Conservation (phyloP, 2,329 filamentous ascomycete species). For the Penicillium italicum region DNA sequence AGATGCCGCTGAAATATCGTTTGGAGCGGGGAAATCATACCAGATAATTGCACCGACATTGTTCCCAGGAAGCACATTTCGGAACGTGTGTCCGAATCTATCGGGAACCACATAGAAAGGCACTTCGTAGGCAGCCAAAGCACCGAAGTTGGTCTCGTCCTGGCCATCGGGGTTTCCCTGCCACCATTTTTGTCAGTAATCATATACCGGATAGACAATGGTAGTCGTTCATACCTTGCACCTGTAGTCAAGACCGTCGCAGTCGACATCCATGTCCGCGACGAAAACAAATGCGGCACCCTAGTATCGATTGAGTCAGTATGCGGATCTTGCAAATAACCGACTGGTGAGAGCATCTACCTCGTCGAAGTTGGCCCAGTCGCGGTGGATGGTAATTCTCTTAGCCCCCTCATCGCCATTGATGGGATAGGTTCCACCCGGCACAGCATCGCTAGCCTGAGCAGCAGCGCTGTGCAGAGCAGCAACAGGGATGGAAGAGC, state of each 20-base stretch:
- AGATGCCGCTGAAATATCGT: no score
- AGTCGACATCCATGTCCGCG: constrained; percentile 36
- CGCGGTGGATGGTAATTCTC: constrained; percentile 27
- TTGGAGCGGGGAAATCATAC: constrained; percentile 7
- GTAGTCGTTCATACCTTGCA: constrained; percentile 19
- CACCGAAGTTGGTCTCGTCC: constrained; percentile 28
- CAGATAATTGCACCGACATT: constrained; percentile 33
- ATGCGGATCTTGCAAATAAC: neutral
- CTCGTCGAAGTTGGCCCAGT: constrained; percentile 26
- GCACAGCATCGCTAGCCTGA: constrained; percentile 22
- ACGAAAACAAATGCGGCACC: constrained; percentile 29
- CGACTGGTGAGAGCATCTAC: constrained; percentile 4
- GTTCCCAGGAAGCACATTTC: constrained; percentile 23
- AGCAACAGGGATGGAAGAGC: constrained; percentile 23
- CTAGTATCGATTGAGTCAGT: constrained; percentile 7
- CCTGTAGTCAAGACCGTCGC: constrained; percentile 28
- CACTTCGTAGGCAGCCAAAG: constrained; percentile 32
- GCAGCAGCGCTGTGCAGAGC: constrained; percentile 26
- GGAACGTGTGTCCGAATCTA: constrained; percentile 22
- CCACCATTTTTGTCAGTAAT: neutral
- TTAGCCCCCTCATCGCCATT: constrained; percentile 15
- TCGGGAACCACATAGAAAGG: constrained; percentile 33
- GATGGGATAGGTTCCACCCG: constrained; percentile 25
- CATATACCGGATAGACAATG: neutral
- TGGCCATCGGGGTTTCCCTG: constrained; percentile 31